phyloP scores from a whole-genome alignment of 176 grass and related monocot genomes.

The Olyra latifolia region DNA sequence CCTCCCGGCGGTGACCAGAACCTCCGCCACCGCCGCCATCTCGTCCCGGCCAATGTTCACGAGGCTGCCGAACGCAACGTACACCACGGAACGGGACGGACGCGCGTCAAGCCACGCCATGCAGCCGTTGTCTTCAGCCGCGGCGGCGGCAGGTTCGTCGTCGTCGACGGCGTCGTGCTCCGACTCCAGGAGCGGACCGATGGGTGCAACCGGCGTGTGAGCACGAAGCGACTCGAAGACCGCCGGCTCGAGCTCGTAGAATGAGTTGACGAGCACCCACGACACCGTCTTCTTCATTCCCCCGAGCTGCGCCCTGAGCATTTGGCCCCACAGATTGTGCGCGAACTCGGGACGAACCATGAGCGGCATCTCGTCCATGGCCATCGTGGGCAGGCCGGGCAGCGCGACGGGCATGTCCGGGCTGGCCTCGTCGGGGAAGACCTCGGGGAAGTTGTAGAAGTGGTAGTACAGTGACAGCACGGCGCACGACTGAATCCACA shows the following conservation, averaged over 20 bases:
- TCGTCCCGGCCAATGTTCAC: slow-evolving; percentile 41
- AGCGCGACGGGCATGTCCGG: slow-evolving; percentile 12
- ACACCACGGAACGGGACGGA: slow-evolving; percentile 27
- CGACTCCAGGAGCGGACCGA: slow-evolving; percentile 55
- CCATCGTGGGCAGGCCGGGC: slow-evolving; percentile 40
- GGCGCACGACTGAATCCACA: slow-evolving; percentile 59
- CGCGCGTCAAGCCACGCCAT: slow-evolving; percentile 52
- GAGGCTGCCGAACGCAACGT: slow-evolving; percentile 66
- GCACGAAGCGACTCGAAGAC: slow-evolving; percentile 13
- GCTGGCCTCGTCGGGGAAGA: slow-evolving; percentile 14
- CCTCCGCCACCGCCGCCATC: slow-evolving; percentile 42
- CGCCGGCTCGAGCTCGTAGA: slow-evolving; percentile 42
- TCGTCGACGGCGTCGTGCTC: neutral
- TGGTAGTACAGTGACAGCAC: slow-evolving; percentile 47
- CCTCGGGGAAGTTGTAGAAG: slow-evolving; percentile 26
- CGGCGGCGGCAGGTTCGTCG: neutral
- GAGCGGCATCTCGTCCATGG: slow-evolving; percentile 42
- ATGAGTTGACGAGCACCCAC: slow-evolving; percentile 63
- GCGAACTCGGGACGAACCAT: slow-evolving; percentile 44
- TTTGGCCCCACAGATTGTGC: slow-evolving; percentile 23
- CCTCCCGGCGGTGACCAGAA: slow-evolving; percentile 13
- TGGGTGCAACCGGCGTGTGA: neutral
- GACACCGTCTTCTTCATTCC: slow-evolving; percentile 3
- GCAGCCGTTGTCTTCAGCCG: neutral
- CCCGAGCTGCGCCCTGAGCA: slow-evolving; percentile 40